These are phyloP conservation scores for Eucalyptus marginata DNA, from an alignment of 345 rosid genomes.

Conservation along the genomic window DNA sequence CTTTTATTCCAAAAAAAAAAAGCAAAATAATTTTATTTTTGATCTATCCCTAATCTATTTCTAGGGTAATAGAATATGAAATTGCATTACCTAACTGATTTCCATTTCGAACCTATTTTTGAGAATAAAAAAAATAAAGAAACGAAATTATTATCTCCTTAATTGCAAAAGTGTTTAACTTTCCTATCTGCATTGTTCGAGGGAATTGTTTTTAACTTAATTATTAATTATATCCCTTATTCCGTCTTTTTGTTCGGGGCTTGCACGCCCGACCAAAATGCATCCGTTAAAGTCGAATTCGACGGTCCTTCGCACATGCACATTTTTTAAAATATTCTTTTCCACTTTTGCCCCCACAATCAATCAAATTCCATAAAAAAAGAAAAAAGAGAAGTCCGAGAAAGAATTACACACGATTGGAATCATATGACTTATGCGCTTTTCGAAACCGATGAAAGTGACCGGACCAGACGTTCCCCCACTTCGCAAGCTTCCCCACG, in stretches of 20 bases:
- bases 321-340: too few relatives aligned
- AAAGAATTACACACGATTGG: neutral
- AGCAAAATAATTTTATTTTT: rapidly evolving
- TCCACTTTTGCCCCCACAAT: too few relatives aligned
- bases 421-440: neutral
- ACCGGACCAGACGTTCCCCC: neutral
- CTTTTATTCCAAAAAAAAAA: rapidly evolving
- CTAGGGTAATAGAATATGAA: too few relatives aligned
- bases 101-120: too few relatives aligned
- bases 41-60: too few relatives aligned
- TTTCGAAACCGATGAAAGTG: neutral
- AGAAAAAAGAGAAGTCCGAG: rapidly evolving
- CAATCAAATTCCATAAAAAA: too few relatives aligned
- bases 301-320: neutral
- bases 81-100: too few relatives aligned
- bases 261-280: neutral
- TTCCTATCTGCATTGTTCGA: too few relatives aligned
- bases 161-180: rapidly evolving
- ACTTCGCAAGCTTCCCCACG: too few relatives aligned
- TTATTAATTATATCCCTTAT: too few relatives aligned
- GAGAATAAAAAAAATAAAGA: too few relatives aligned
- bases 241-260: neutral
- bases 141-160: rapidly evolving
- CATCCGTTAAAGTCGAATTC: neutral
- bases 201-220: too few relatives aligned